A percentile compares a stretch with the other conserved stretches of the same genome.
These are phyloP conservation scores for Amoebophrya sp. DNA, from an alignment of 169 alveolate genomes.

Conservation along the genomic window DNA sequence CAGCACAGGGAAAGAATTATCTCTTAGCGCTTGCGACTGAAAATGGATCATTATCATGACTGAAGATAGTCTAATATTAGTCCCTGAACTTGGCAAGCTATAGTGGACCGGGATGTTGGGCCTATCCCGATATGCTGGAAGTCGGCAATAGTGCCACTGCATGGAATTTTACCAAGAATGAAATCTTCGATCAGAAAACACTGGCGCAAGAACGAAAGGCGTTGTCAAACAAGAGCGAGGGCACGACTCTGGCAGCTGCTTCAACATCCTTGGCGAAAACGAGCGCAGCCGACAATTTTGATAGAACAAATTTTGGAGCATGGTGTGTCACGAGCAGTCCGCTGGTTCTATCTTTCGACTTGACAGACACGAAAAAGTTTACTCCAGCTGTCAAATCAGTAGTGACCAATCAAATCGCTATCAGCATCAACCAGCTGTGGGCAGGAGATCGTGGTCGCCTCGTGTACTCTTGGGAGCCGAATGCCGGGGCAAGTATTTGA, in stretches of 20 bases:
- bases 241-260: no score
- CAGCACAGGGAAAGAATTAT: no score
- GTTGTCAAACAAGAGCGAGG: no score
- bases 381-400: not conserved
- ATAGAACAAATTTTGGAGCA: not conserved
- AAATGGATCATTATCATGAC: no score
- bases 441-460: not conserved
- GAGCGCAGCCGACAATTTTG: not conserved
- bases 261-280: not conserved
- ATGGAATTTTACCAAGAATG: no score
- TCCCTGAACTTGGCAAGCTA: not conserved
- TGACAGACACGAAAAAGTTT: not conserved
- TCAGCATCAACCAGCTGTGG: not conserved
- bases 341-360: not conserved
- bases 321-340: not conserved
- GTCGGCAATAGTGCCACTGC: no score
- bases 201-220: no score
- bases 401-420: not conserved
- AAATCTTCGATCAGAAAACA: no score
- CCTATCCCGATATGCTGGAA: conserved; percentile 8
- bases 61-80: no score
- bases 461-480: not conserved
- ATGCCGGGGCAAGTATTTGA: no score
- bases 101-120: not conserved
- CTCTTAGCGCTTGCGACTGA: no score